These are phyloP conservation scores for Coriaria nepalensis DNA, from an alignment of 306 rosid genomes.

Conservation along the genomic window DNA sequence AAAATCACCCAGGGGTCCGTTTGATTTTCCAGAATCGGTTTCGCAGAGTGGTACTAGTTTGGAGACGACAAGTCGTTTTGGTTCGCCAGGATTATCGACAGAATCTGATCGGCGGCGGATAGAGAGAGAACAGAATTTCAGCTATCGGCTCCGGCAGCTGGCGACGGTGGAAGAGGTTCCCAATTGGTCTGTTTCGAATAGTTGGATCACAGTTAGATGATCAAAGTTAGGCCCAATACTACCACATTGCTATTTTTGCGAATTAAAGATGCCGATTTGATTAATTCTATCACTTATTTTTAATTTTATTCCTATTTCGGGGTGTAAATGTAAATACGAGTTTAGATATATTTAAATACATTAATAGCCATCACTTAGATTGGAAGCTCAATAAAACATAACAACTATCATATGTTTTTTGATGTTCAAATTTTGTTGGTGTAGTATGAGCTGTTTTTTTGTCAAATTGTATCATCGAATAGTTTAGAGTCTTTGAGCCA, in stretches of 20 bases:
- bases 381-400: no score
- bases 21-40: conserved; percentile 51
- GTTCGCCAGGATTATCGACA: conserved; percentile 4
- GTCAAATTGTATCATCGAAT: no score
- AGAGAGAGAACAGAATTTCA: no score
- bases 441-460: no score
- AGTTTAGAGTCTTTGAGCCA: no score
- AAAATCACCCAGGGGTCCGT: conserved; percentile 44
- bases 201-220: conserved; percentile 46
- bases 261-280: neutral
- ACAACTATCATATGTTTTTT: no score
- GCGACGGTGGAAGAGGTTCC: conserved; percentile 9
- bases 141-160: conserved; percentile 25
- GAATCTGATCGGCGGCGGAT: conserved; percentile 8
- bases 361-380: no score
- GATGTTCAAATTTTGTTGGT: no score
- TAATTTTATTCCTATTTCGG: no score
- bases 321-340: no score
- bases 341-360: no score
- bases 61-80: conserved; percentile 8
- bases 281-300: neutral
- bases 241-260: no score
- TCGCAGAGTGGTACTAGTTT: conserved; percentile 11
- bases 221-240: neutral
- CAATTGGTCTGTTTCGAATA: conserved; percentile 34